Conservation (phyloP, 2,329 filamentous ascomycete species). For the Talaromyces marneffei region DNA sequence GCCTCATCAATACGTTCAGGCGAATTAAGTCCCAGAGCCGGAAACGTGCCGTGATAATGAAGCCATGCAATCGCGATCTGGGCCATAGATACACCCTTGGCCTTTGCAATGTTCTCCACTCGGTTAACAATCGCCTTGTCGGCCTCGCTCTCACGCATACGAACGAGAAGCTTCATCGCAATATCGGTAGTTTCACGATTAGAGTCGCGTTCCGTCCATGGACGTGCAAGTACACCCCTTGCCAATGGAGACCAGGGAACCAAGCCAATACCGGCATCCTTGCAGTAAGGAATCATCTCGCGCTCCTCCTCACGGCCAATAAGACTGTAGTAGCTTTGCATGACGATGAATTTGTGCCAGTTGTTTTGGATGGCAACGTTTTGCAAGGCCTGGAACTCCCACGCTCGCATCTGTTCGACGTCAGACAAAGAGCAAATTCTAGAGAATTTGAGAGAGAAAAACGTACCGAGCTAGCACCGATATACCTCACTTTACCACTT, state of each 20-base stretch:
- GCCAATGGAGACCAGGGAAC: constrained; percentile 29
- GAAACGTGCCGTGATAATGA: neutral
- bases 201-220: neutral
- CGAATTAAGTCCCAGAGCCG: constrained; percentile 45
- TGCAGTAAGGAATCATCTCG: constrained; percentile 49
- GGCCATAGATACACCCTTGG: constrained; percentile 35
- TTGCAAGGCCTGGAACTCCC: neutral
- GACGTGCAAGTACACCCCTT: constrained; percentile 23
- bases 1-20: constrained; percentile 58
- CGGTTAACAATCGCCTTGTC: constrained; percentile 36
- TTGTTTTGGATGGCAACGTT: constrained; percentile 45
- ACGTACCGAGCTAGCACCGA: constrained; percentile 29
- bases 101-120: constrained; percentile 44
- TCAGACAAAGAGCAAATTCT: neutral
- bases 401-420: neutral
- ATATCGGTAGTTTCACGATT: neutral
- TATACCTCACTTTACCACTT: constrained; percentile 38
- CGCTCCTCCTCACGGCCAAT: constrained; percentile 57
- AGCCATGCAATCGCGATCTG: constrained; percentile 34
- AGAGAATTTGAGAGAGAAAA: neutral
- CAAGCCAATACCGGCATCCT: constrained; percentile 43
- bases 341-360: constrained; percentile 37
- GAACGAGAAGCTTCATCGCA: constrained; percentile 31
- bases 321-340: constrained; percentile 54
- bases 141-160: neutral